Conservation (phyloP, 257 asterid species). For the Echites panduratus region DNA sequence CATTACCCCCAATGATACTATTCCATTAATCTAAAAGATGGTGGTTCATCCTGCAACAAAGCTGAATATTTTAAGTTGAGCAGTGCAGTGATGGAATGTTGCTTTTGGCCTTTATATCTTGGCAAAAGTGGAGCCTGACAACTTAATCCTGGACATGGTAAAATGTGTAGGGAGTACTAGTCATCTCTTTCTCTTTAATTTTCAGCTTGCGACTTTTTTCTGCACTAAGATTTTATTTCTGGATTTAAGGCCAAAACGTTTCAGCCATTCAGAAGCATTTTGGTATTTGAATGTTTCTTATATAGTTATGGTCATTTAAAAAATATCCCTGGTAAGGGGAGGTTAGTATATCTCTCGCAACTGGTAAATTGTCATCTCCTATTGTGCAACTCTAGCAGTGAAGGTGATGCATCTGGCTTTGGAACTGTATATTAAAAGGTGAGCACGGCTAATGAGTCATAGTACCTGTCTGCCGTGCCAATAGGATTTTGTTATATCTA, state of each 20-base stretch:
- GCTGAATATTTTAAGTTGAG: conserved; percentile 47
- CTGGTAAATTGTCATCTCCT: conserved; percentile 75
- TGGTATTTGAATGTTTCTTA: conserved; percentile 49
- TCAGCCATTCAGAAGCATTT: conserved; percentile 70
- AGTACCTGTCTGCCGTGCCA: conserved; percentile 99
- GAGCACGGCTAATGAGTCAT: conserved; percentile 99
- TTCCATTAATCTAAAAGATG: conserved; percentile 32
- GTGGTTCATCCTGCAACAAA: conserved; percentile 51
- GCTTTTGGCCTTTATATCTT: conserved; percentile 52
- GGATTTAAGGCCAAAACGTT: conserved; percentile 77
- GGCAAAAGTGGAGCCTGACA: conserved; percentile 50
- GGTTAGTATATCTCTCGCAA: conserved; percentile 58
- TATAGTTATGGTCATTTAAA: conserved; percentile 27
- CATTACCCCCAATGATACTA: conserved; percentile 24
- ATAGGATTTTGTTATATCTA: conserved; percentile 45
- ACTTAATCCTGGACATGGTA: conserved; percentile 66
- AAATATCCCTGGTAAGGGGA: conserved; percentile 99
- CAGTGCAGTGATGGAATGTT: conserved; percentile 43
- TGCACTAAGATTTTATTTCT: conserved; percentile 67
- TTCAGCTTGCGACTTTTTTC: conserved; percentile 41
- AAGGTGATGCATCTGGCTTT: conserved; percentile 91
- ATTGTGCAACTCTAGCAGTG: conserved; percentile 84
- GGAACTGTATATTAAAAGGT: conserved; percentile 92
- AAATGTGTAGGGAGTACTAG: conserved; percentile 58
- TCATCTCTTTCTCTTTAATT: conserved; percentile 51